A percentile compares a stretch with the other conserved stretches of the same genome.
Conservation (phyloP, 2,329 filamentous ascomycete species). For the Xylariomycetidae sp. region DNA sequence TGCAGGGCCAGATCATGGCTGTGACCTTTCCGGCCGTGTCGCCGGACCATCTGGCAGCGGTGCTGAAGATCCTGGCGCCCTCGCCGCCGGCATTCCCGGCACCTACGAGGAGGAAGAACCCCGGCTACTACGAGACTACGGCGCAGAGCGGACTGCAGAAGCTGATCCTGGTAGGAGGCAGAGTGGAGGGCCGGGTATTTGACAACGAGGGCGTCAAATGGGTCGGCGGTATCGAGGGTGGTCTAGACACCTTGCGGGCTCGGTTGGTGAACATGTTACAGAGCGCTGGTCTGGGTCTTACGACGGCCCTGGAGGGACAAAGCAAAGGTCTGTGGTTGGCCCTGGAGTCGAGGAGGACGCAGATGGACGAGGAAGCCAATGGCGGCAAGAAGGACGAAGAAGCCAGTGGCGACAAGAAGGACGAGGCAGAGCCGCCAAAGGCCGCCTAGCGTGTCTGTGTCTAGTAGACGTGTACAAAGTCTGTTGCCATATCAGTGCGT, state of each 20-base stretch:
- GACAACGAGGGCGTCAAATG: slow-evolving; percentile 63
- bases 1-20: slow-evolving; percentile 75
- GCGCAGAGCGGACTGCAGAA: slow-evolving; percentile 84
- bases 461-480: slow-evolving; percentile 11
- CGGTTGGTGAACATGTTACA: slow-evolving; percentile 80
- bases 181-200: slow-evolving; percentile 80
- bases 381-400: slow-evolving; percentile 25
- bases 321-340: slow-evolving; percentile 81
- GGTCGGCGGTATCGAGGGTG: slow-evolving; percentile 71
- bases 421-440: too few species aligned
- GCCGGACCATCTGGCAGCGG: slow-evolving; percentile 76
- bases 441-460: slow-evolving; percentile 15
- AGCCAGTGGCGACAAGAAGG: slow-evolving; percentile 16
- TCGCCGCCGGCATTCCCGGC: slow-evolving; percentile 67
- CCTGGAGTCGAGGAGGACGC: slow-evolving; percentile 72
- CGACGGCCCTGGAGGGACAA: slow-evolving; percentile 71
- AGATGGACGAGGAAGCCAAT: slow-evolving; percentile 67
- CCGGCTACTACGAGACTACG: slow-evolving; percentile 71
- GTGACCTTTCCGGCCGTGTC: slow-evolving; percentile 78
- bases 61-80: slow-evolving; percentile 71
- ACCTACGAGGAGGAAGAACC: slow-evolving; percentile 68
- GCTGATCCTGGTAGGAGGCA: slow-evolving; percentile 76
- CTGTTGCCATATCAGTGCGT: slow-evolving; percentile 1
- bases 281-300: slow-evolving; percentile 70
- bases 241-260: slow-evolving; percentile 71